Percentiles rank a stretch among this genome's conserved stretches.
Evolutionary conservation across 164 flowering plant species (phyloP).

Genomic region (Taxillus chinensis): DNA sequence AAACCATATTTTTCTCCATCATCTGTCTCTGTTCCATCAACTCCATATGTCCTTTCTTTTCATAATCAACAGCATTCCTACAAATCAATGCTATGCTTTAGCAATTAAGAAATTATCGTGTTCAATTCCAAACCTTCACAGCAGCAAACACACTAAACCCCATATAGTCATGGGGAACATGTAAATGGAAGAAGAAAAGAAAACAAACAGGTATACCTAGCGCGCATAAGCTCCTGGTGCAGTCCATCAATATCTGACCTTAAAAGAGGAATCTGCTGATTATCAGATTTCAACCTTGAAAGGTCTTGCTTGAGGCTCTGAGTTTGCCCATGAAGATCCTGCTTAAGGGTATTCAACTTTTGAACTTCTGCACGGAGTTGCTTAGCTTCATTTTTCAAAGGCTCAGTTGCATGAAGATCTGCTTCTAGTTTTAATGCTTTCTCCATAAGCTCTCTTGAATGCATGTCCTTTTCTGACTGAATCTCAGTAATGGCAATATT

Average conservation of each 20-base stretch:
- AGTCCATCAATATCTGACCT: constrained; percentile 66
- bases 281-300: constrained; percentile 56
- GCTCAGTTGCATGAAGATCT: constrained; percentile 77
- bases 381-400: constrained; percentile 53
- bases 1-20: constrained; percentile 84
- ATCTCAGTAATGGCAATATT: constrained; percentile 52
- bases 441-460: constrained; percentile 68
- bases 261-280: constrained; percentile 59
- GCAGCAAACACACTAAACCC: neutral
- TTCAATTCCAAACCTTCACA: neutral
- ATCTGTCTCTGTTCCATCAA: constrained; percentile 74
- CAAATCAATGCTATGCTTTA: constrained; percentile 1
- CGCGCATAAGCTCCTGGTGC: constrained; percentile 75
- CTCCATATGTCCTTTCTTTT: constrained; percentile 77
- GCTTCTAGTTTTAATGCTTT: constrained; percentile 78
- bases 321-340: constrained; percentile 58
- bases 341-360: constrained; percentile 44
- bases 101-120: neutral
- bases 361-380: constrained; percentile 66
- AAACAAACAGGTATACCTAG: constrained; percentile 44
- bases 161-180: neutral
- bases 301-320: constrained; percentile 56
- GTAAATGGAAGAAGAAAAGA: neutral
- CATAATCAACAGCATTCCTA: constrained; percentile 77
- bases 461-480: constrained; percentile 65